A percentile compares a stretch with the other conserved stretches of the same genome.
phyloP scores from a whole-genome alignment of 1,284 basidiomycete species.

The Ustilago crameri region DNA sequence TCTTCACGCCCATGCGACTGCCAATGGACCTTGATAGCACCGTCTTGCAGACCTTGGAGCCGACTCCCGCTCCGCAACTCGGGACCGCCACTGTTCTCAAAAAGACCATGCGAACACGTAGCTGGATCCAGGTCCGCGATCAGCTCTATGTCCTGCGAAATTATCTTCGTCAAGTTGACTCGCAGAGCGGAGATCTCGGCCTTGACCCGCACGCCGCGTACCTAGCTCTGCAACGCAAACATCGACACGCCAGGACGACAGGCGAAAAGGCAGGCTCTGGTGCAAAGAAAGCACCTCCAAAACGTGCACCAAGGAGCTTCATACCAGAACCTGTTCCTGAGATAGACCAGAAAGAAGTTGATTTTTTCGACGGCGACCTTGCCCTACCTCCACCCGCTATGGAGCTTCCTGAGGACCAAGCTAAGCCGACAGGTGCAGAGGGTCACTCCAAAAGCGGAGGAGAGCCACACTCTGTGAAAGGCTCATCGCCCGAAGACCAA shows the following conservation, averaged over 20 bases:
- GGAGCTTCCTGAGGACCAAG: slow-evolving; percentile 29
- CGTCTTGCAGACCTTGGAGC: slow-evolving; percentile 29
- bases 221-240: slow-evolving; percentile 20
- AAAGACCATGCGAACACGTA: slow-evolving; percentile 36
- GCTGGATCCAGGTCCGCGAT: slow-evolving; percentile 50
- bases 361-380: slow-evolving; percentile 55
- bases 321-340: slow-evolving; percentile 19
- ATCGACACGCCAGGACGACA: slow-evolving; percentile 18
- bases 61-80: slow-evolving; percentile 19
- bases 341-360: slow-evolving; percentile 24
- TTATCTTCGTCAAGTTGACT: slow-evolving; percentile 59
- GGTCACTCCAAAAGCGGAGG: not conserved
- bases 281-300: slow-evolving; percentile 7
- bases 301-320: slow-evolving; percentile 7
- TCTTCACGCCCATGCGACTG: slow-evolving; percentile 61
- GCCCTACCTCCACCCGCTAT: slow-evolving; percentile 63
- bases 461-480: not conserved
- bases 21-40: slow-evolving; percentile 45
- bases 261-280: slow-evolving; percentile 15
- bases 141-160: slow-evolving; percentile 60
- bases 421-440: not conserved
- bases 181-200: slow-evolving; percentile 60
- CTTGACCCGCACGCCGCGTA: slow-evolving; percentile 30
- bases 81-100: slow-evolving; percentile 30
- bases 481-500: slow-evolving; percentile 7